Evolutionary conservation across 495 filamentous ascomycete genomes (phyloP).

Genomic region (Geoglossum glabrum): DNA sequence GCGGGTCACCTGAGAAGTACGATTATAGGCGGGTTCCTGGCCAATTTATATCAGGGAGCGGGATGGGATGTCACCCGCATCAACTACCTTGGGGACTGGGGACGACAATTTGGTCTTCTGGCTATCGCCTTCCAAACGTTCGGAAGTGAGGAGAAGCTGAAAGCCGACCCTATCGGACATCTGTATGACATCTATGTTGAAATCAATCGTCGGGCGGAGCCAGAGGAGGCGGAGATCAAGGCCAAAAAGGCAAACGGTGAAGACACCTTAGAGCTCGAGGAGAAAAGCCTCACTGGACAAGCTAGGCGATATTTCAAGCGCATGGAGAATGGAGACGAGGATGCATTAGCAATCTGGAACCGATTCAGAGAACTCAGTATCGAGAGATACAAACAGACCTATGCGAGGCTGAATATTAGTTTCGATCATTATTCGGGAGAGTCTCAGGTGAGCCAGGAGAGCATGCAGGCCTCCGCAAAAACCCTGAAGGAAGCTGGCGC

Average conservation of each 20-base stretch:
- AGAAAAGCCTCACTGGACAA: slow-evolving; percentile 40
- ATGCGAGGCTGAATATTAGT: slow-evolving; percentile 70
- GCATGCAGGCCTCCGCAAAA: slow-evolving; percentile 49
- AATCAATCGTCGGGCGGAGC: slow-evolving; percentile 28
- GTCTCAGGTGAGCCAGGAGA: slow-evolving; percentile 68
- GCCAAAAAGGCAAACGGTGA: slow-evolving; percentile 18
- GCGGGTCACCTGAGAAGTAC: slow-evolving; percentile 54
- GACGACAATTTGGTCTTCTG: slow-evolving; percentile 53
- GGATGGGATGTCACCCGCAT: slow-evolving; percentile 53
- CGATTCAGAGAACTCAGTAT: slow-evolving; percentile 84
- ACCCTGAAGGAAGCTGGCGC: slow-evolving; percentile 51
- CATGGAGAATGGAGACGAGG: slow-evolving; percentile 66
- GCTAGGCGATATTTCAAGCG: slow-evolving; percentile 71
- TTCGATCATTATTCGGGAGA: slow-evolving; percentile 93
- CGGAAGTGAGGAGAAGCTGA: slow-evolving; percentile 39
- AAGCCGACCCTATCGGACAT: slow-evolving; percentile 44
- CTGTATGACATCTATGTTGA: slow-evolving; percentile 50
- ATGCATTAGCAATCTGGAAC: slow-evolving; percentile 63
- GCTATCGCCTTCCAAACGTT: slow-evolving; percentile 45
- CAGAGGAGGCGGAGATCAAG: slow-evolving; percentile 13
- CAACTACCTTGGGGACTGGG: slow-evolving; percentile 67
- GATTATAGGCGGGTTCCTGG: slow-evolving; percentile 53
- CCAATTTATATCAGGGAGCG: slow-evolving; percentile 45
- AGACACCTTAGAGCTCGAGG: slow-evolving; percentile 25
- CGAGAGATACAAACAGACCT: slow-evolving; percentile 60